A percentile compares a stretch with the other conserved stretches of the same genome.
Conservation (phyloP, 1,284 basidiomycete species). For the Meira miltonrushii region DNA sequence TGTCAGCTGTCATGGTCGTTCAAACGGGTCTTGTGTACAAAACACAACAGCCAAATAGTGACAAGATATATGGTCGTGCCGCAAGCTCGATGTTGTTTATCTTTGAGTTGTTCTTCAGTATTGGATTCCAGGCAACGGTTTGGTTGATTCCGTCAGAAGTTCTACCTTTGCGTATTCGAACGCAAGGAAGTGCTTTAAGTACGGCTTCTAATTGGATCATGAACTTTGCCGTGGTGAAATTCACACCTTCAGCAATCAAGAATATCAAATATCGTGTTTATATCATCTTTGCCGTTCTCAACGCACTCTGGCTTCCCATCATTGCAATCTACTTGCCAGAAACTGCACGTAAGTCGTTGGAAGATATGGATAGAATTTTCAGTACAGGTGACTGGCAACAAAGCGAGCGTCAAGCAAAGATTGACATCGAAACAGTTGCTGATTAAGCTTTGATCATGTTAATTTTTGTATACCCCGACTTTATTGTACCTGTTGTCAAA, state of each 20-base stretch:
- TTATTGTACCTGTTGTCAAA: no score
- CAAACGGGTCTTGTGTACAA: constrained; percentile 9
- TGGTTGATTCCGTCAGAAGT: constrained; percentile 16
- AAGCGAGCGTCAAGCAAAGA: no score
- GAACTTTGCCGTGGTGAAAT: constrained; percentile 57
- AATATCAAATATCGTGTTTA: constrained; percentile 60
- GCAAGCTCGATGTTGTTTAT: constrained; percentile 6
- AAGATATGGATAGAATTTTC: neutral
- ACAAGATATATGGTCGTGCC: constrained; percentile 1
- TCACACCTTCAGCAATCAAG: constrained; percentile 58
- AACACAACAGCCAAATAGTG: neutral
- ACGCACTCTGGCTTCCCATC: constrained; percentile 45
- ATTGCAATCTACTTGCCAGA: constrained; percentile 51
- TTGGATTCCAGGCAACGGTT: neutral
- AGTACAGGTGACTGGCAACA: neutral
- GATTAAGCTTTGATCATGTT: no score
- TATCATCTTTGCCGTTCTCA: constrained; percentile 50
- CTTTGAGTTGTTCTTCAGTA: constrained; percentile 10
- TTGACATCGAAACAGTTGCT: no score
- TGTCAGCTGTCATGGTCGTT: constrained; percentile 3
- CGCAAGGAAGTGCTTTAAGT: constrained; percentile 10
- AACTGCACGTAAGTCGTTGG: constrained; percentile 20
- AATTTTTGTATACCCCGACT: no score
- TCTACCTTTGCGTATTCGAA: constrained; percentile 13
- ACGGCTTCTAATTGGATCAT: constrained; percentile 14